phyloP scores from a whole-genome alignment of 345 rosid genomes.

The Psidium guajava region DNA sequence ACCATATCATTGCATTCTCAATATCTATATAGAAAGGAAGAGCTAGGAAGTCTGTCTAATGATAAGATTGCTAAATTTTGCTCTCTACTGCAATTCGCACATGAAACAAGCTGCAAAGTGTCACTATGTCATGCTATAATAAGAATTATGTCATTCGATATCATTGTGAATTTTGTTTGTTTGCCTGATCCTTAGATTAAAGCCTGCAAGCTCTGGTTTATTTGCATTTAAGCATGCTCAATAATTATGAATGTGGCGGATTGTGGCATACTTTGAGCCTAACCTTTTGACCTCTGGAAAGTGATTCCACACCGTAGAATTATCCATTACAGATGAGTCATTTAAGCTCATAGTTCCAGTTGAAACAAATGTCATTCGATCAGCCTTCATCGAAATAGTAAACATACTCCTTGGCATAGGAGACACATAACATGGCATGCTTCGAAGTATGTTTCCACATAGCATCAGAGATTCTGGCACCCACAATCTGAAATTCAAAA shows the following conservation, averaged over 20 bases:
- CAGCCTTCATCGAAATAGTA: neutral
- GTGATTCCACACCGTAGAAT: neutral
- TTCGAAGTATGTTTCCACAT: neutral
- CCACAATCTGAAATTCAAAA: neutral
- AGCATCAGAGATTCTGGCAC: neutral
- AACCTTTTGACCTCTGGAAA: neutral
- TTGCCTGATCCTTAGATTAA: neutral
- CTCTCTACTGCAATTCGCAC: neutral
- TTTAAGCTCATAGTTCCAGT: neutral
- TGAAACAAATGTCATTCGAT: neutral
- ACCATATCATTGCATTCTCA: too few relatives aligned
- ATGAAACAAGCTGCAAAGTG: neutral
- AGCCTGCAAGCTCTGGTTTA: neutral
- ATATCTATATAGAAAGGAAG: too few relatives aligned
- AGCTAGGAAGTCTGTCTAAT: neutral
- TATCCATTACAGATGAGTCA: neutral
- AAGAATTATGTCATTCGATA: too few relatives aligned
- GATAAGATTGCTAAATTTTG: neutral
- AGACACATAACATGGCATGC: neutral
- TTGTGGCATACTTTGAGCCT: neutral
- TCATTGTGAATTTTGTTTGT: neutral
- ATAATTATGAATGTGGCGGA: neutral
- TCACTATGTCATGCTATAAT: too few relatives aligned
- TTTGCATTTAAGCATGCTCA: neutral
- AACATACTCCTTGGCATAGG: neutral